Evolutionary conservation across 2,329 filamentous ascomycete species (phyloP), one percentile per base, ranked within the genome.

Genomic region (Neophaeococcomyces mojaviensis): DNA sequence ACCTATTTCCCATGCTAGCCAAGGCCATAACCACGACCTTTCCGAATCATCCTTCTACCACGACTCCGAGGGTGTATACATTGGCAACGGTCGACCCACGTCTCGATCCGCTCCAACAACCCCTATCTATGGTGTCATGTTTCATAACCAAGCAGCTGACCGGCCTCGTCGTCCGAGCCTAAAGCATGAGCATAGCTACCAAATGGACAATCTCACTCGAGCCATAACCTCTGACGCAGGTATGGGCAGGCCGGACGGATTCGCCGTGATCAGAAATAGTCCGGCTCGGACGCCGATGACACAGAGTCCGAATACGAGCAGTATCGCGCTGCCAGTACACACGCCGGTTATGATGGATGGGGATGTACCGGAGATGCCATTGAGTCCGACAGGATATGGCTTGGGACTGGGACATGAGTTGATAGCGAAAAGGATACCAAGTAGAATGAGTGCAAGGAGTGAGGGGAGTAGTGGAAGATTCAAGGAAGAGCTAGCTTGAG

Each of bases 211-310:
- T 46, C 15, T 55, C 51, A 15, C 22, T 52, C 22, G 32, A 32
- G 20, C 42, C 44, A 15, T 52, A 46, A 57, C 61, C 45, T 60
- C 60, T 10, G 55, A 50, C 19, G 20, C 20, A 3, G 18, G 7
- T 22, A 44, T 37, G 32, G 16, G 12, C 3, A 36, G 36, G 6
- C 32, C 55, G 8, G 60, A 49, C 4, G 59, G 59, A 15, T 49
- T 61, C 41, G 59, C 64, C 22, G 58, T 68, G n/a, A 60, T 66
- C 47, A 63, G 68, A 22, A 66, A 68, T 8, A 66, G 66, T 7
- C 68, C 67, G 3, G 67, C 65, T 5, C 61, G 68, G 33, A 67
- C 69, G 8, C 67, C 69, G 2, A 55, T 68, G 12, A 63, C 67
- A 10, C 64, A 60, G 13, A 52, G 49, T 37, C 54, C 55, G 19